Conservation (phyloP, 352 stramenopile genomes). For the Blastocystis sp. region DNA sequence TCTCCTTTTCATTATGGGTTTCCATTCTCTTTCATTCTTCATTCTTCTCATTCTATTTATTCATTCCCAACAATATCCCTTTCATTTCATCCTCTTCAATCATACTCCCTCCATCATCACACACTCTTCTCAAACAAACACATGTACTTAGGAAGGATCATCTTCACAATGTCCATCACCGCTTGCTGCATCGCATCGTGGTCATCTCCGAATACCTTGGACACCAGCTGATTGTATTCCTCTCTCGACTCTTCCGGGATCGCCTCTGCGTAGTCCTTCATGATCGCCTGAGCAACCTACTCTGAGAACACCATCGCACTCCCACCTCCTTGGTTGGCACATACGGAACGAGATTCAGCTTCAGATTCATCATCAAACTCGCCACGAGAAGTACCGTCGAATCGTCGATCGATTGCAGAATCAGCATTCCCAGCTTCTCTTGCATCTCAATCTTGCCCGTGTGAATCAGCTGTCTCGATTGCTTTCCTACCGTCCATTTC, state of each 20-base stretch:
- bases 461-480: conserved; percentile 8
- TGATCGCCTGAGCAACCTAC: not conserved
- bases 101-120: not conserved
- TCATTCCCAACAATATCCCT: not conserved
- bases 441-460: conserved; percentile 13
- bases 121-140: not conserved
- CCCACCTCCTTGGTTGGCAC: not conserved
- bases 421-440: conserved; percentile 7
- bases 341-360: not conserved
- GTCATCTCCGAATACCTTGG: not conserved
- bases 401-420: not conserved
- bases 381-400: not conserved
- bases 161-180: not conserved
- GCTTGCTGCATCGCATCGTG: not conserved
- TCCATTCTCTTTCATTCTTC: not conserved
- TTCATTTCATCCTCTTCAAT: not conserved
- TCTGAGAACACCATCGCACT: not conserved
- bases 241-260: not conserved
- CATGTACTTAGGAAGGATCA: conserved; percentile 1
- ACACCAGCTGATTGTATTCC: not conserved
- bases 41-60: not conserved
- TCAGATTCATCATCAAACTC: conserved; percentile 6
- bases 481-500: not conserved
- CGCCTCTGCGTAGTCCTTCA: not conserved
- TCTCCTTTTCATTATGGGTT: not conserved